phyloP scores from a whole-genome alignment of 495 filamentous ascomycete genomes.

The Hyphodiscus hymeniophilus region DNA sequence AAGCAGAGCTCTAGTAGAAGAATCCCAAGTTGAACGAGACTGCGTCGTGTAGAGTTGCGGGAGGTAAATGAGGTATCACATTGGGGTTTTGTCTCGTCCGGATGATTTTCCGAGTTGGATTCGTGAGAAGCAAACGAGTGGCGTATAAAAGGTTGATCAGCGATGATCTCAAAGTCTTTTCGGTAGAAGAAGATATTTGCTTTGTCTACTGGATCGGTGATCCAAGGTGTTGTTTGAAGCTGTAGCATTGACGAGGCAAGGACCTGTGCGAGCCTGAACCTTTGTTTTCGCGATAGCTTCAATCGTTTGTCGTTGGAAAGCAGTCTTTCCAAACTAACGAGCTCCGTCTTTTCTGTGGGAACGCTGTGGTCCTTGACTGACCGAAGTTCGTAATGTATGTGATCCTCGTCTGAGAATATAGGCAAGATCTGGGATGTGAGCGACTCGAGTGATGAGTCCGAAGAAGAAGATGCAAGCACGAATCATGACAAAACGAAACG shows the following conservation, averaged over 20 bases:
- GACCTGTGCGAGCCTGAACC: conserved; percentile 21
- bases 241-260: conserved; percentile 24
- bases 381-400: background rate
- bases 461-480: no score
- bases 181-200: conserved; percentile 20
- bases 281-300: conserved; percentile 10
- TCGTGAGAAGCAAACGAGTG: conserved; percentile 5
- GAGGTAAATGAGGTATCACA: background rate
- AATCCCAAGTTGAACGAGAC: conserved; percentile 18
- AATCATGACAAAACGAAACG: no score
- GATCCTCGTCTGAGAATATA: no score
- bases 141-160: conserved; percentile 9
- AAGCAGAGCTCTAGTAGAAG: conserved; percentile 24
- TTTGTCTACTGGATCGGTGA: conserved; percentile 16
- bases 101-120: background rate
- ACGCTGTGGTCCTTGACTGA: background rate
- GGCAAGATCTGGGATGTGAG: no score
- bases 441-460: no score
- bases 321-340: conserved; percentile 2
- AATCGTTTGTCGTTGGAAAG: background rate
- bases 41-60: background rate
- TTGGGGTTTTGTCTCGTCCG: background rate
- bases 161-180: conserved; percentile 1
- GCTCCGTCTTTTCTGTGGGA: no score
- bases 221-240: conserved; percentile 24